Evolutionary conservation across 2,329 filamentous ascomycete species (phyloP).

Genomic region (Zymoseptoria tritici): DNA sequence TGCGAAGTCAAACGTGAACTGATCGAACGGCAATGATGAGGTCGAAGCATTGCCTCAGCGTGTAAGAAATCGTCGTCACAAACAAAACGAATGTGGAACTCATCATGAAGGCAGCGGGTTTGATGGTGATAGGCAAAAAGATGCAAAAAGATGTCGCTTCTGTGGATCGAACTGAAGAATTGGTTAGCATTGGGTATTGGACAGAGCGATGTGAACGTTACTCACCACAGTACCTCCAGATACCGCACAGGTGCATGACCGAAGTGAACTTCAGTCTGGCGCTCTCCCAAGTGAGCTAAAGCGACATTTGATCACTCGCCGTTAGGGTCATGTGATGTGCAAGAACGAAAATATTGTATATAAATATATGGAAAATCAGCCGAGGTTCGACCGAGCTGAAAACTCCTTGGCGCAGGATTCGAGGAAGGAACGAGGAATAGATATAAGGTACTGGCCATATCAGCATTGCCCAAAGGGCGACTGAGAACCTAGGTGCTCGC

Average conservation of each 20-base stretch:
- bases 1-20: no score
- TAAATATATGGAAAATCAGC: no score
- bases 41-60: no score
- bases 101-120: background rate
- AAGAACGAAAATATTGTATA: background rate
- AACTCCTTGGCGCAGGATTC: no score
- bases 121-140: background rate
- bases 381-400: no score
- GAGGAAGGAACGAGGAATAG: no score
- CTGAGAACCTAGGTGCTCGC: no score
- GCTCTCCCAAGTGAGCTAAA: constrained; percentile 10
- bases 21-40: no score
- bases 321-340: background rate
- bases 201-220: background rate
- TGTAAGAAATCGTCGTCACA: no score
- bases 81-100: background rate
- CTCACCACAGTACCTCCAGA: constrained; percentile 12
- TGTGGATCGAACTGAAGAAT: background rate
- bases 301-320: background rate
- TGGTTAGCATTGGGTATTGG: background rate
- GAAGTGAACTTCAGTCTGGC: constrained; percentile 3
- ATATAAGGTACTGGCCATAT: no score
- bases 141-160: background rate
- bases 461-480: no score
- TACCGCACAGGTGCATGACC: constrained; percentile 10